Percentiles rank a stretch among this genome's conserved stretches.
These are phyloP conservation scores for Euphorbia peplus DNA, from an alignment of 345 rosid genomes.

Conservation along the genomic window DNA sequence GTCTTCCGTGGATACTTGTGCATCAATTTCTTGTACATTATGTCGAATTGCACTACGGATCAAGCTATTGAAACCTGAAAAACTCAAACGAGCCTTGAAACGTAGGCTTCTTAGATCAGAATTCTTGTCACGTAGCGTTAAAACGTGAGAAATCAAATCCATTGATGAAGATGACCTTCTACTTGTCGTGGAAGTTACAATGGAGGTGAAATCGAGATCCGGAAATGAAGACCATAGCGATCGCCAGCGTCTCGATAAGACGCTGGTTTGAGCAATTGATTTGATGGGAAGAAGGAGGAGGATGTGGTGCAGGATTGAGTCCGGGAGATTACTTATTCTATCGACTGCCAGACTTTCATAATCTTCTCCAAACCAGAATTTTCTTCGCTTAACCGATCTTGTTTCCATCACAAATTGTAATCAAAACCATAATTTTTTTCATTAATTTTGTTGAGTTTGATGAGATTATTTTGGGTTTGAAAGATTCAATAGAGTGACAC, in stretches of 20 bases:
- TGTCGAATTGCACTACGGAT: slow-evolving; percentile 67
- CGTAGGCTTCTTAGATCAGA: slow-evolving; percentile 59
- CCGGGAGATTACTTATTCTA: slow-evolving; percentile 66
- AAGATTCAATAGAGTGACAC: slow-evolving; percentile 49
- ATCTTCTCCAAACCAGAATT: slow-evolving; percentile 26
- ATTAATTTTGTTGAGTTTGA: not conserved
- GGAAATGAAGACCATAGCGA: slow-evolving; percentile 75
- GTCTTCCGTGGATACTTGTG: slow-evolving; percentile 70
- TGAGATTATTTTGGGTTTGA: slow-evolving; percentile 40
- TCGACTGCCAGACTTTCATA: slow-evolving; percentile 28
- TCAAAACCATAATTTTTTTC: not conserved
- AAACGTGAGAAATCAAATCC: slow-evolving; percentile 43
- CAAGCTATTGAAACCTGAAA: slow-evolving; percentile 56
- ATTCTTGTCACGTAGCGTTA: slow-evolving; percentile 45
- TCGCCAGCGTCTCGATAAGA: slow-evolving; percentile 64
- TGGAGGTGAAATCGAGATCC: slow-evolving; percentile 80
- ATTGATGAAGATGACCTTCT: slow-evolving; percentile 15
- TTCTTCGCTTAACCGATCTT: slow-evolving; percentile 64
- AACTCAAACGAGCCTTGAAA: slow-evolving; percentile 50
- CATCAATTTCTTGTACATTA: slow-evolving; percentile 64
- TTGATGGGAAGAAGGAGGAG: slow-evolving; percentile 59
- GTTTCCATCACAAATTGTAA: slow-evolving; percentile 50
- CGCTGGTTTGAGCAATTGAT: slow-evolving; percentile 52
- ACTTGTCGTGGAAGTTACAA: no score
- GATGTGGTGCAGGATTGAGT: slow-evolving; percentile 57